Base-by-base conservation (phyloP, 805 yeast species). In the Barnettozyma californica region DNA sequence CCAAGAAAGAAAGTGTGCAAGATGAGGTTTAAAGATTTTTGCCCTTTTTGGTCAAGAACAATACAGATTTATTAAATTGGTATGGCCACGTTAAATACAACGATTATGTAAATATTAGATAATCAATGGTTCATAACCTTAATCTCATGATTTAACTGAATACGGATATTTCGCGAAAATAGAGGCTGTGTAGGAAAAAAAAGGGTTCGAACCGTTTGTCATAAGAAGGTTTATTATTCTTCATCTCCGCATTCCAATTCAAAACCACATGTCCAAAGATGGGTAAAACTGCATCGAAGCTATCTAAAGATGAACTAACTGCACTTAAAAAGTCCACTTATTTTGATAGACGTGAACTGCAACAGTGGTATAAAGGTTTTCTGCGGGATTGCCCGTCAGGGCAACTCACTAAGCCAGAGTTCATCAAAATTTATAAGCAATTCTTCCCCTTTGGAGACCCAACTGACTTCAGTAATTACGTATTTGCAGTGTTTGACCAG, bases 361-460 rank as follows among this genome's bases (percentile, higher is more conserved):
- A 94, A 66, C 99, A 92, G 63, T 94, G 99, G 99, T 92, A 92
- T 64, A 92, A 92, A 64, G 98, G 98, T 2, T 94, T 94, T 59
- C 72, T 85, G 38, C 77, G 97, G 62, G 99, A 94, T 65, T 92
- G 97, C 64, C 97, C 97, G 1, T 75, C 81, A 31, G 98, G 98
- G 1, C 91, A 84, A 63, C 73, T 94, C 25, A 80, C 90, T 3
- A 85, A 84, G 60, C 87, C 84, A 43, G 98, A 94, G 62, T 89
- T 94, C 65, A 81, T 85, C 56, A 88, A 87, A 66, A 91, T 94
- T 18, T 95, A 91, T 70, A 88, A 88, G 64, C 98, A 94, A 62
- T 94, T 92, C 66, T 94, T 94, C 74, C 99, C 99, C 18, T 94
- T 94, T 71, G 99, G 99, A 0, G 96, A 92, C 60, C 97, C 99